Base-by-base conservation (phyloP, 495 filamentous ascomycete genomes). In the Penicillium malachiteum region DNA sequence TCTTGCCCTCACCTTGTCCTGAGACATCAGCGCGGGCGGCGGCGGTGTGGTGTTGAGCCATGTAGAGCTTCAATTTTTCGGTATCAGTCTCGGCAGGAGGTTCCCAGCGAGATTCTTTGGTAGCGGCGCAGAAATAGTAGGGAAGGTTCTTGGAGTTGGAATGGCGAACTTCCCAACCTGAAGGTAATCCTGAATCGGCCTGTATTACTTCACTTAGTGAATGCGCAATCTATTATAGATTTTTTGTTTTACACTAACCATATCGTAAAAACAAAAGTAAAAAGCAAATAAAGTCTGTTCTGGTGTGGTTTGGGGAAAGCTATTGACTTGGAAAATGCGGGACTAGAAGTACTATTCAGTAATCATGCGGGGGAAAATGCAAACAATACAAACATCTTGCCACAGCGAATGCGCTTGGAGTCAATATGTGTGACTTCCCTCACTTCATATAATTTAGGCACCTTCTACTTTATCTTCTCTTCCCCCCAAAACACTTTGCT, bases 111-210 rank as follows among this genome's bases (percentile, higher is more conserved):
- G 94, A 97, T 61, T 87, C 84, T 65, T 89, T 91, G 45, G 88
- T 88, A 30, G 69, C 70, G 26, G 87, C 71, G 73, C 96, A 94
- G 87, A 96, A 97, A 75, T 97, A 98, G 78, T 98, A 98, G 35
- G 94, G 94, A 13, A 97, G 88, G 72, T 94, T 95, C 76, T 96
- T 97, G 70, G 90, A 92, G 75, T 96, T 93, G 69, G 89, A 95
- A 75, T 93, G 90, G 63, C 92, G 90, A 65, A 97, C 90, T 74
- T 96, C 92, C 94, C 94, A 97, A 67, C 84, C 80, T 5, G 82
- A 66, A 42, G 94, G 94, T 50, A 98, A 84, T 66, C 94, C 94
- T 60, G 88, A 86, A 41, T 91, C 88, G 60, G 78, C 71, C 81
- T 86, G 52, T 32, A 14, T 5, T 12, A 41, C 26, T 44, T 37